Base-by-base conservation (phyloP, 225 moss, liverwort and hornwort species). In the Anthoceros angustus region DNA sequence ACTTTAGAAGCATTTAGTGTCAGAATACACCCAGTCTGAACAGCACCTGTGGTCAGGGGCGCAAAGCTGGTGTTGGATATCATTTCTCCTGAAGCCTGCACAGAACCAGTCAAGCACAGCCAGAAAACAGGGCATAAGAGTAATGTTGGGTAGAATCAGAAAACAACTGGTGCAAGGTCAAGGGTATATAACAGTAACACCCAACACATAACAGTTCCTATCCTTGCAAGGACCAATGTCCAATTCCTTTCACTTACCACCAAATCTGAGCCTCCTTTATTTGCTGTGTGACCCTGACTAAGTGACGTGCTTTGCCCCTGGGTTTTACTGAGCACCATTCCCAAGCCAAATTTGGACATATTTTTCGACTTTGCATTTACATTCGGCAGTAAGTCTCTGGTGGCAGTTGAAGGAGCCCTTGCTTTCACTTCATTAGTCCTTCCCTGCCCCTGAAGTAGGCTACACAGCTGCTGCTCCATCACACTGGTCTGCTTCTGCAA, bases 401-500 rank as follows among this genome's bases (percentile, higher is more conserved):
- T 32, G 32, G 32, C 2, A 1, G 32, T 32, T 32, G 32, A 1
- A 4, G 32, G 32, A 32, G 2, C 32, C 32, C 2, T 32, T 32
- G 32, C 32, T 32, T 32, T 32, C 32, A 32, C 32, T 32, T 32
- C 32, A 1, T 4, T 4, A 32, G 32, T 1, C 32, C 4, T 32
- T 32, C 32, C 32, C 23, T 18, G 7, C 5, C 16, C 23, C 23
- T 20, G 55, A 0, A 55, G 80, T 45, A 87, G 67, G 63, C 71
- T 64, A 66, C 72, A 68, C 39, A 85, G 73, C 10, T 86, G 73
- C 39, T 76, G 74, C 49, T 66, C 71, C 42, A 88, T 72, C 42
- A 64, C 75, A 7, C 77, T 73, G 24, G 71, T 70, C 75, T 90
- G 81, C 63, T 84, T 80, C 25, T 86, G 84, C 62, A 88, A n/a